phyloP scores from a whole-genome alignment of 2,329 filamentous ascomycete species.

The Epichloe gansuensis region DNA sequence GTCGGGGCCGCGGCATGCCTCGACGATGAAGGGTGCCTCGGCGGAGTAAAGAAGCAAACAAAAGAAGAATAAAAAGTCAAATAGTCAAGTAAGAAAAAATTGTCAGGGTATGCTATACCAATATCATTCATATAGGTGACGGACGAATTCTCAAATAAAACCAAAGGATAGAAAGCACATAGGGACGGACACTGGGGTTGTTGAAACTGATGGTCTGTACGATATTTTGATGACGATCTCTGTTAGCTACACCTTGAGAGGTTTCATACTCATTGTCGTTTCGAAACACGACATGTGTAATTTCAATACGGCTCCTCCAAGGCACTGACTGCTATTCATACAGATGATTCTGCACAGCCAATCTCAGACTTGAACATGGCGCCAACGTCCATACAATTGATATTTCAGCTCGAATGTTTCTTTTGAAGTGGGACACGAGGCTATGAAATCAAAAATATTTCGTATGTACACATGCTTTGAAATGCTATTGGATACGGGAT shows the following conservation, averaged over 20 bases:
- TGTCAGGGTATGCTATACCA: neutral
- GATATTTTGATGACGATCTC: slow-evolving; percentile 20
- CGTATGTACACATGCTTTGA: too few species aligned
- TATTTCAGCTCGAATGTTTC: too few species aligned
- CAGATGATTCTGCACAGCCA: too few species aligned
- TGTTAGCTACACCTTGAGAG: slow-evolving; percentile 3
- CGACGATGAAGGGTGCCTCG: slow-evolving; percentile 42
- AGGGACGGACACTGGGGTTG: neutral
- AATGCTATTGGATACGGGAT: too few species aligned
- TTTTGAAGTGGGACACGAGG: too few species aligned
- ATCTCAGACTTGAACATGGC: too few species aligned
- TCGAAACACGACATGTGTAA: too few species aligned
- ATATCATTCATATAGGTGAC: neutral
- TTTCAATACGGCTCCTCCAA: too few species aligned
- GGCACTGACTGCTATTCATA: too few species aligned
- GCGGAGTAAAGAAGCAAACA: neutral
- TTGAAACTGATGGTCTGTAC: slow-evolving; percentile 20
- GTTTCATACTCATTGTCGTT: neutral
- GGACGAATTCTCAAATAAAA: neutral
- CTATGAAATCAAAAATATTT: too few species aligned
- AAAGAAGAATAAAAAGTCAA: slow-evolving; percentile 2
- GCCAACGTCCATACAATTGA: too few species aligned
- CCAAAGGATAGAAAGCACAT: neutral
- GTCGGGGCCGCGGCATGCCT: slow-evolving; percentile 80
- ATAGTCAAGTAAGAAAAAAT: neutral